Evolutionary conservation across 164 flowering plant species (phyloP), one percentile per base, ranked within the genome.

Genomic region (Platanus orientalis): DNA sequence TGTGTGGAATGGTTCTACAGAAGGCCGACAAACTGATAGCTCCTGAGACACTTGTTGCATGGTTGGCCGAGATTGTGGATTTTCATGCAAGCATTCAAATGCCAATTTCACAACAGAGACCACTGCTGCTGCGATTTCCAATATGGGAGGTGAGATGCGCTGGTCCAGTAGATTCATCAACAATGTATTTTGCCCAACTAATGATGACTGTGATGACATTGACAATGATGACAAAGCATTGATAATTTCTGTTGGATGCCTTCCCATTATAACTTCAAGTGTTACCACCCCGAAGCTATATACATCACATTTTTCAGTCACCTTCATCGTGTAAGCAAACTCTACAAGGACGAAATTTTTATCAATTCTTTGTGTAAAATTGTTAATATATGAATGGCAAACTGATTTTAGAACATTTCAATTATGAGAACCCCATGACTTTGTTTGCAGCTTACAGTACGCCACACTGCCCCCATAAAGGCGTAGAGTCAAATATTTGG

Each of bases 261-360:
- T 34, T 30, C 60, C 60, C 60, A 57, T 57, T 20, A 57, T 32
- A 9, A 57, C 45, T 34, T 57, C 47, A 7, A 57, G 23, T 57
- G 60, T 57, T 14, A 57, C 1, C 21, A 57, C 45, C 12, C 60
- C 45, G 13, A 57, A 57, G 60, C 60, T 32, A 36, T 57, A 57
- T 1, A 57, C 44, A 57, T 32, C 44, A 32, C 60, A 57, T 21
- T 62, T 50, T 20, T 62, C 14, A 30, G 27, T 62, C 47, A 19
- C 49, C 20, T 17, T 45, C 0, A 2, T 45, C 16, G 49, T 11
- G 5, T 45, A 45, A 16, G 49, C 49, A 45, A 45, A 19, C n/a
- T 14, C n/a, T 45, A 17, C n/a, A 45, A 1, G 16, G 4, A 45
- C 1, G 12, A 45, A 16, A n/a, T n/a, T n/a, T n/a, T n/a, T n/a